These are phyloP conservation scores for Flaveria ramosissima DNA, from an alignment of 129 eudicot genomes.

Conservation along the genomic window DNA sequence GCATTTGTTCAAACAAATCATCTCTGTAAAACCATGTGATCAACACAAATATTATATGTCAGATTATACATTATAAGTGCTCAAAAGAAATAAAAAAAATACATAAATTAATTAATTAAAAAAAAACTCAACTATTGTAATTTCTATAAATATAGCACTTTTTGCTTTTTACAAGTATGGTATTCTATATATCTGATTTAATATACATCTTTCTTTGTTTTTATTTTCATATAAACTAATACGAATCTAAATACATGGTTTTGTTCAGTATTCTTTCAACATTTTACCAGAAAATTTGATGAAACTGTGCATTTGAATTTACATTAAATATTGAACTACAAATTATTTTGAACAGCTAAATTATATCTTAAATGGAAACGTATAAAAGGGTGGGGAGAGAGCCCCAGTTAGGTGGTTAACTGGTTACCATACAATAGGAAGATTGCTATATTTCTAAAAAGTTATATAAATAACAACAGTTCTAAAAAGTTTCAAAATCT, in stretches of 20 bases:
- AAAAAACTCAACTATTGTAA: background rate
- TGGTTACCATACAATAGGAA: too few relatives aligned
- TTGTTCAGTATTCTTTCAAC: background rate
- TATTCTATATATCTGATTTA: background rate
- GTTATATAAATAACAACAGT: background rate
- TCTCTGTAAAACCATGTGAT: conserved; percentile 53
- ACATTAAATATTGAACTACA: background rate
- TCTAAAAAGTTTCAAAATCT: background rate
- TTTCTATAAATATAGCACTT: background rate
- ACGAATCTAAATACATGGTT: background rate
- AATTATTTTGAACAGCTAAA: background rate
- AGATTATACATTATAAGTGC: background rate
- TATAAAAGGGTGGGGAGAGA: too few relatives aligned
- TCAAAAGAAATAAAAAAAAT: too few relatives aligned
- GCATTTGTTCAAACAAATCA: conserved; percentile 91
- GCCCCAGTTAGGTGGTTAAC: too few relatives aligned
- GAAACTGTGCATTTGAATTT: background rate
- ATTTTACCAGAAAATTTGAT: background rate
- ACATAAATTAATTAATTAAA: too few relatives aligned
- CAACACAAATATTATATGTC: background rate
- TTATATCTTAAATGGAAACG: background rate
- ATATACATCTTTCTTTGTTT: too few relatives aligned
- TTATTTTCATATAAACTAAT: background rate
- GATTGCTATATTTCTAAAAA: too few relatives aligned
- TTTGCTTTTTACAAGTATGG: background rate